Evolutionary conservation across 1,284 basidiomycete species (phyloP).

Genomic region (Boletus hoseneyae): DNA sequence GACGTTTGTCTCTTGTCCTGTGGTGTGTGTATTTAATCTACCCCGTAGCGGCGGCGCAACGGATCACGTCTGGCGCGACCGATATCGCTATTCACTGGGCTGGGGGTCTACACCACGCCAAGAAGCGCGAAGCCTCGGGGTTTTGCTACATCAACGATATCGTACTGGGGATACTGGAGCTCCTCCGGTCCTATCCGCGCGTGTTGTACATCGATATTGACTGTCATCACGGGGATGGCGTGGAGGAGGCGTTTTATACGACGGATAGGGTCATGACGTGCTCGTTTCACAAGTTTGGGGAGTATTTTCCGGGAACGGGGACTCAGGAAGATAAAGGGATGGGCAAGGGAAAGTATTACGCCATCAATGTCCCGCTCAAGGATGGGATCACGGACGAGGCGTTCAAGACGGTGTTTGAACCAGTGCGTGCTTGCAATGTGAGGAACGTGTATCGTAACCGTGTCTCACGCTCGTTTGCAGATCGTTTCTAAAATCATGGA

Average conservation of each 20-base stretch:
- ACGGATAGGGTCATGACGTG: slow-evolving; percentile 96
- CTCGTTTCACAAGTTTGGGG: slow-evolving; percentile 95
- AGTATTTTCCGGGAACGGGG: slow-evolving; percentile 96
- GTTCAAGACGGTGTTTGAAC: slow-evolving; percentile 84
- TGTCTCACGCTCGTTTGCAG: slow-evolving; percentile 37
- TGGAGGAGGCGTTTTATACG: slow-evolving; percentile 98
- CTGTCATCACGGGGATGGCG: slow-evolving; percentile 97
- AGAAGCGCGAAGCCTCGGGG: slow-evolving; percentile 93
- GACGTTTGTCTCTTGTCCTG: too few species aligned
- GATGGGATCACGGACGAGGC: slow-evolving; percentile 90
- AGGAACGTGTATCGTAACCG: too few species aligned
- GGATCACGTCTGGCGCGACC: slow-evolving; percentile 76
- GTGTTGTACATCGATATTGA: slow-evolving; percentile 99
- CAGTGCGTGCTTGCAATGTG: slow-evolving; percentile 50
- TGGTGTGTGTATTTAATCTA: not conserved
- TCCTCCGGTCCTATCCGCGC: slow-evolving; percentile 77
- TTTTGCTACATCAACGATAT: slow-evolving; percentile 99
- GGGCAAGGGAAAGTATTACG: slow-evolving; percentile 85
- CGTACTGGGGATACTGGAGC: slow-evolving; percentile 86
- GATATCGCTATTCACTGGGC: slow-evolving; percentile 99
- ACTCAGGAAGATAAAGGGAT: slow-evolving; percentile 84
- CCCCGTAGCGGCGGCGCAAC: slow-evolving; percentile 70
- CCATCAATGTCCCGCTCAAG: slow-evolving; percentile 91
- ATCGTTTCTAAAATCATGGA: slow-evolving; percentile 87
- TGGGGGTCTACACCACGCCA: slow-evolving; percentile 96